Evolutionary conservation across 1,139 yeast species (phyloP), one percentile per base, ranked within the genome.

Genomic region (Yamadazyma atlantica): DNA sequence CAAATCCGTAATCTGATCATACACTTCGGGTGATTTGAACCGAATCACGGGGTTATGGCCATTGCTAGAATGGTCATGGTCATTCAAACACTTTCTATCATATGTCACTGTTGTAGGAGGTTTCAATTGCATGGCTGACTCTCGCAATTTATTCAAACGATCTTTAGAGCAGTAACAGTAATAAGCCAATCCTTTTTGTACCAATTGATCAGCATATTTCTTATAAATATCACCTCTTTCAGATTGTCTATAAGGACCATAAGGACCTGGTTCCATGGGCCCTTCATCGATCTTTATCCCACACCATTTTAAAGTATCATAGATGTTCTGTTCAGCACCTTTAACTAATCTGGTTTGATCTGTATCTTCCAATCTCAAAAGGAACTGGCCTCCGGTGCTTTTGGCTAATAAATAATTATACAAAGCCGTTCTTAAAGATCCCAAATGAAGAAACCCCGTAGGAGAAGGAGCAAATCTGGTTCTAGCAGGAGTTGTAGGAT

Each of bases 381-480:
- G 48, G 51, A 92, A 94, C 49, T 78, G 76, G 0, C 98, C 98
- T 0, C 80, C 78, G 0, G 96, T 87, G 41, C 77, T 75, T 49
- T 71, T 79, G 0, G 98, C 97, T 18, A 87, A 64, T 22, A 92
- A 60, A 53, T 83, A 92, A 58, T 92, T 94, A 63, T 88, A 94
- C 21, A 92, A 60, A 0, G 98, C 97, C 0, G 99, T 92, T 55
- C 99, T 66, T 35, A 94, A 60, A 0, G 97, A 89, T 0, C 99
- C 99, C 40, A 94, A 60, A 57, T 92, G 99, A 27, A 94, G 69
- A 45, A 77, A 78, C 0, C 99, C 99, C 0, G 99, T 92, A 1
- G 99, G 99, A 2, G 97, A 90, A 1, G 99, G 98, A 0, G 99
- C 99, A 63, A 92, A 92, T 48, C 99, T 66, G 1, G 97, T 88